Conservation (phyloP, 768 basidiomycete species). For the Suillus clintonianus region DNA sequence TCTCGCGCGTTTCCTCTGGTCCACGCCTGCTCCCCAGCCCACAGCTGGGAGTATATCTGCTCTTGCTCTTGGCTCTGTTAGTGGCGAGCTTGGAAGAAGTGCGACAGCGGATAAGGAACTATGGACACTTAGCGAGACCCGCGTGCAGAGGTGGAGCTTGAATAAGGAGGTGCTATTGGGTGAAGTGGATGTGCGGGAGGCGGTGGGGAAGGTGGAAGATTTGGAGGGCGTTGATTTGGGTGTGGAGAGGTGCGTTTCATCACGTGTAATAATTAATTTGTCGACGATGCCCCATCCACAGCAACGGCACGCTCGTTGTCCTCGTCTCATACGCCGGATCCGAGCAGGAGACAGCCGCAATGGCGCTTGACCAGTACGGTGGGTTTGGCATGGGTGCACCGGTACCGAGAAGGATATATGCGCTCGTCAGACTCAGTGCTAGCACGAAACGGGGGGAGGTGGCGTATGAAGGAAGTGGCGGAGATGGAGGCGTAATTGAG, state of each 20-base stretch:
- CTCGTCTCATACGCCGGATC: conserved; percentile 63
- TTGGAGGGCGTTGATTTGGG: conserved; percentile 75
- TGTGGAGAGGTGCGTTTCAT: conserved; percentile 50
- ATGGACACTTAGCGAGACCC: conserved; percentile 69
- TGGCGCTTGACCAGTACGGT: conserved; percentile 34
- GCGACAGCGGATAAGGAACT: conserved; percentile 51
- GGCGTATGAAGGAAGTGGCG: conserved; percentile 27
- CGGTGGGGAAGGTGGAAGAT: conserved; percentile 57
- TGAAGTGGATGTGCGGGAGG: conserved; percentile 56
- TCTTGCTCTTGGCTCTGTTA: conserved; percentile 48
- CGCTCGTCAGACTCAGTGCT: conserved; percentile 51
- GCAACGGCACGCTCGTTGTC: conserved; percentile 57
- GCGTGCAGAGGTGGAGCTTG: conserved; percentile 66
- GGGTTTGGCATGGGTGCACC: conserved; percentile 38
- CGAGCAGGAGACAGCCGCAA: conserved; percentile 42
- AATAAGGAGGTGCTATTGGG: conserved; percentile 56
- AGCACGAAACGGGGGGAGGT: conserved; percentile 18
- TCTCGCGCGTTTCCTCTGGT: conserved; percentile 45
- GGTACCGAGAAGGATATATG: conserved; percentile 62
- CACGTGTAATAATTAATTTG: background rate
- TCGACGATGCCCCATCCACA: conserved; percentile 17
- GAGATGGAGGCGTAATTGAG: conserved; percentile 7
- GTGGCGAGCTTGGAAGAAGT: background rate
- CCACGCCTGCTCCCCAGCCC: conserved; percentile 42
- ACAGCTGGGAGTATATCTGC: conserved; percentile 66